Evolutionary conservation across 352 stramenopile species (phyloP), one percentile per base, ranked within the genome.

Genomic region (Pythium diclinum): DNA sequence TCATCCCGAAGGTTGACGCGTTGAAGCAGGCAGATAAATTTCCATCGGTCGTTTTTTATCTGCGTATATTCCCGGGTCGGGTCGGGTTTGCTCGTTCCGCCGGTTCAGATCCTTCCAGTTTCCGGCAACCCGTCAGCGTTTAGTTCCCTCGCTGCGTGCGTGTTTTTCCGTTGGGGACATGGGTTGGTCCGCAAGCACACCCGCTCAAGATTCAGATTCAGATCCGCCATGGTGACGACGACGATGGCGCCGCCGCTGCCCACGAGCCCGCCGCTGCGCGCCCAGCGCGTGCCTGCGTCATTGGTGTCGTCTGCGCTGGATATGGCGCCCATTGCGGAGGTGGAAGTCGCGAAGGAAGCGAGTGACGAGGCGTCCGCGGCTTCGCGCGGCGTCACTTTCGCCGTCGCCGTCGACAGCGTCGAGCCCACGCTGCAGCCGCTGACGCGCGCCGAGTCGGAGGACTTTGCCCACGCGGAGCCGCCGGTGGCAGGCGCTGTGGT

Each of bases 391-490:
- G 63, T 40, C 7, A 40, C 34, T 3, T 40, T 40, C 34, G 34
- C 34, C 6, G 34, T 14, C 34, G 34, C 34, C 34, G 34, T 11
- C 34, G 34, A 40, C 34, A 40, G 34, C 42, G 30, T 51, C 9
- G 21, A 67, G n/a, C 47, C 70, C 32, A 57, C 48, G 38, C 49
- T 49, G 6, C 38, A 73, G 21, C 60, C 57, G 51, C 75, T 91
- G 28, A 86, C 79, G 14, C 58, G 71, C 33, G 82, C 78, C 33
- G 82, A 91, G 65, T 79, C 65, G 8, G 82, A 86, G 58, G 82
- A 91, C 73, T 91, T 91, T 44, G 82, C 78, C 16, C 70, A 73
- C 16, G 79, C 81, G 10, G 64, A 79, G 61, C 69, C 61, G 30
- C 76, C 68, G 25, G 69, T 63, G 16, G 63, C 73, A 63, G 69